These are phyloP conservation scores for Skeletonema menzelii DNA, from an alignment of 108 stramenopile species.

Conservation along the genomic window DNA sequence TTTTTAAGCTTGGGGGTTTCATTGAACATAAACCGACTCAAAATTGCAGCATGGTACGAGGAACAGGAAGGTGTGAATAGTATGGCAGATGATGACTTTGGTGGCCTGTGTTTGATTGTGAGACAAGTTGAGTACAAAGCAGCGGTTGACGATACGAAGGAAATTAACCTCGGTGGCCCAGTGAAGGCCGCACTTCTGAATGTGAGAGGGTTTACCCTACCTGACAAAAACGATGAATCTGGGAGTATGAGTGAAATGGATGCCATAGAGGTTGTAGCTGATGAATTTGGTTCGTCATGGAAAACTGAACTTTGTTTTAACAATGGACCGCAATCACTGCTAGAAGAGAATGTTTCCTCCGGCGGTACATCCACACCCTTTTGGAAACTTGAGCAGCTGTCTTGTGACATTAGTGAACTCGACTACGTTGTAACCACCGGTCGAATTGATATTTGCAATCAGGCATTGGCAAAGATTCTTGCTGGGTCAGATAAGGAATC, in stretches of 20 bases:
- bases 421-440: slow-evolving; percentile 44
- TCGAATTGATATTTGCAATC: slow-evolving; percentile 50
- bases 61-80: slow-evolving; percentile 19
- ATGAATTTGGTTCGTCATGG: slow-evolving; percentile 13
- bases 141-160: slow-evolving; percentile 17
- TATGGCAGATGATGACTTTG: slow-evolving; percentile 13
- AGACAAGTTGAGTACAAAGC: slow-evolving; percentile 24
- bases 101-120: slow-evolving; percentile 48
- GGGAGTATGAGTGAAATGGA: slow-evolving; percentile 10
- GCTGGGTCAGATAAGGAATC: slow-evolving; percentile 15
- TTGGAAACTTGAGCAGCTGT: slow-evolving; percentile 32
- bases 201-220: slow-evolving; percentile 31
- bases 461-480: slow-evolving; percentile 41
- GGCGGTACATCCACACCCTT: slow-evolving; percentile 18
- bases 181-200: slow-evolving; percentile 49
- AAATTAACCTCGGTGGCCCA: slow-evolving; percentile 39
- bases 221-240: slow-evolving; percentile 3
- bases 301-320: not conserved
- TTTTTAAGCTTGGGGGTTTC: slow-evolving; percentile 29
- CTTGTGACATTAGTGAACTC: slow-evolving; percentile 38
- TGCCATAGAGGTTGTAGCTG: slow-evolving; percentile 13
- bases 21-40: slow-evolving; percentile 27
- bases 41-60: slow-evolving; percentile 49
- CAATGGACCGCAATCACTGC: not conserved
- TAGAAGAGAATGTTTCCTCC: not conserved